A percentile compares a stretch with the other conserved stretches of the same genome.
These are phyloP conservation scores for Aspergillus sp. DNA, from an alignment of 2,329 filamentous ascomycete species.

Conservation along the genomic window DNA sequence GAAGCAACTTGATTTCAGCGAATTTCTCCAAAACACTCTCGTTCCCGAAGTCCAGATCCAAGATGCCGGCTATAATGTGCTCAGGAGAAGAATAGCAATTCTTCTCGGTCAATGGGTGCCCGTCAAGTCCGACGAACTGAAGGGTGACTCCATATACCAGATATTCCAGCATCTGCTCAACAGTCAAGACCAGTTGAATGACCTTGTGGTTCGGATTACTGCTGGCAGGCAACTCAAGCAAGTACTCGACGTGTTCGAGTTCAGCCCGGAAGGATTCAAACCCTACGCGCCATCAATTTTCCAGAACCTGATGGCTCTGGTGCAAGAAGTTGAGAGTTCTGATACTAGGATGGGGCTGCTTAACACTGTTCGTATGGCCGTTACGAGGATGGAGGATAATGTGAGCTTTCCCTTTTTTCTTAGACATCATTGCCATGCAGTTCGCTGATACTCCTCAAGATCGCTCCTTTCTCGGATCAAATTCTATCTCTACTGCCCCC, in stretches of 20 bases:
- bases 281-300: slow-evolving; percentile 76
- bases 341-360: slow-evolving; percentile 90
- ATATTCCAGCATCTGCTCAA: slow-evolving; percentile 87
- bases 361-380: slow-evolving; percentile 78
- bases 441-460: slow-evolving; percentile 36
- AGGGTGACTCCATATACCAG: slow-evolving; percentile 75
- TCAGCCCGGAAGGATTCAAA: slow-evolving; percentile 69
- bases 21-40: slow-evolving; percentile 72
- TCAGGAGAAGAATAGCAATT: slow-evolving; percentile 85
- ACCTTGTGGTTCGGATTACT: slow-evolving; percentile 87
- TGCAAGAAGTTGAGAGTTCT: slow-evolving; percentile 74
- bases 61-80: slow-evolving; percentile 69
- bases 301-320: slow-evolving; percentile 70
- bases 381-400: slow-evolving; percentile 76
- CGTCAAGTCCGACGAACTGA: slow-evolving; percentile 68
- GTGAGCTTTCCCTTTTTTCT: slow-evolving; percentile 38
- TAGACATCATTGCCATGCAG: neutral
- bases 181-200: slow-evolving; percentile 74
- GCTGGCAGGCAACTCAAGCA: slow-evolving; percentile 80
- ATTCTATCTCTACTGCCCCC: slow-evolving; percentile 77
- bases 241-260: slow-evolving; percentile 82
- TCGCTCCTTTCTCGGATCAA: slow-evolving; percentile 68
- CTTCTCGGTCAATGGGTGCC: slow-evolving; percentile 87
- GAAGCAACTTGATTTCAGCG: slow-evolving; percentile 77
- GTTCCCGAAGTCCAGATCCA: slow-evolving; percentile 74